Evolutionary conservation across 2,329 filamentous ascomycete genomes (phyloP), one percentile per base, ranked within the genome.

Genomic region (Ustulina deusta): DNA sequence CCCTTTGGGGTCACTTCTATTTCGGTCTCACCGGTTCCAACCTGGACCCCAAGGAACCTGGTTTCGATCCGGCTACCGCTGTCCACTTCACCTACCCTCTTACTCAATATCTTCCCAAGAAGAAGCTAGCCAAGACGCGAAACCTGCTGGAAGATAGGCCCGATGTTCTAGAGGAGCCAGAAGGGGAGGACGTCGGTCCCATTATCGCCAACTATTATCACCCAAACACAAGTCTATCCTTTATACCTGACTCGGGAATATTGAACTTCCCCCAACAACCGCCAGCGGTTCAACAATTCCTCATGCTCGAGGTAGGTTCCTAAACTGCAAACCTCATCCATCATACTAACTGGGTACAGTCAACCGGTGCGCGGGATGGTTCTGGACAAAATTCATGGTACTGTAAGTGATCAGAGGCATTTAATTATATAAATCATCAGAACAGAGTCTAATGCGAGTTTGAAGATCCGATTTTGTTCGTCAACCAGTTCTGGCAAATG

Each of bases 401-500:
- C 74, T 91, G 83, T 85, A 78, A 71, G 83, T 81, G 15, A 22
- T 80, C 13, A 2, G 6, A 57, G 29, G 34, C n/a, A 17, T 46
- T 40, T 25, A 10, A 25, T 6, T 29, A 22, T 27, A 25, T n/a
- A n/a, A 29, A 17, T 42, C 3, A 36, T 10, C 5, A 34, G 59
- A 6, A 13, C 25, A 60, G 10, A 68, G 17, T 42, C 72, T 75
- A 68, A 75, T 38, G 6, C 48, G 49, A 78, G 89, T 92, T 15
- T 11, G 15, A 34, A 85, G 83, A 89, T 77, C 96, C 96, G 4
- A 88, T 97, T 51, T 82, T 98, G 44, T 99, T 93, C 78, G 84
- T 96, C 77, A 99, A 99, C 82, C 97, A 92, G 3, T 99, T 99
- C 81, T 99, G 96, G 96, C 95, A 98, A 81, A 86, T 99, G 71